Percentiles rank a stretch among this genome's conserved stretches.
Conservation (phyloP, 164 flowering plant genomes). For the Vitis amurensis region DNA sequence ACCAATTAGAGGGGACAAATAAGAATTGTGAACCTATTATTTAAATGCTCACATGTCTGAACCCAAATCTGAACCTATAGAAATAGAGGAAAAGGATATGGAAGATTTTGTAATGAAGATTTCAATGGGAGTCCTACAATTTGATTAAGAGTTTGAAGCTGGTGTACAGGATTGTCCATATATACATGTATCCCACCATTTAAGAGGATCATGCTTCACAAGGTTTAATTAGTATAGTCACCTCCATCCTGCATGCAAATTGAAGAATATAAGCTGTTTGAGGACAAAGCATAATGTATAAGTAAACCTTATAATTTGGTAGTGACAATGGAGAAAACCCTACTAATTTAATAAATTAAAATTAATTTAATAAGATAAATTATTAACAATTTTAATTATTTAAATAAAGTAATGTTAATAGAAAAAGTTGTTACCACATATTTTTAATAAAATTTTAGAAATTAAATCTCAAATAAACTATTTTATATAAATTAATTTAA, state of each 20-base stretch:
- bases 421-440: no score
- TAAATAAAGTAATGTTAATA: no score
- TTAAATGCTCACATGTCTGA: slow-evolving; percentile 37
- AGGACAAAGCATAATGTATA: slow-evolving; percentile 79
- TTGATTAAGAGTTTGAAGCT: slow-evolving; percentile 18
- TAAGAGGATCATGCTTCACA: slow-evolving; percentile 27
- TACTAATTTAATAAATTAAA: no score
- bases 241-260: slow-evolving; percentile 57
- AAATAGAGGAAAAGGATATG: no score
- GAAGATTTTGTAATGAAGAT: slow-evolving; percentile 36
- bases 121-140: slow-evolving; percentile 41
- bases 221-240: slow-evolving; percentile 63
- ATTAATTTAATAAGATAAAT: no score
- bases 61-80: no score
- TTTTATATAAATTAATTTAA: no score
- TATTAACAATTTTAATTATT: no score
- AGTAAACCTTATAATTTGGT: slow-evolving; percentile 21
- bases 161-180: slow-evolving; percentile 20
- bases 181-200: slow-evolving; percentile 7
- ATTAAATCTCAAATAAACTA: no score
- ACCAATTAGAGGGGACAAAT: slow-evolving; percentile 7
- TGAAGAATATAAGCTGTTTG: slow-evolving; percentile 54
- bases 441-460: no score
- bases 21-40: slow-evolving; percentile 43
- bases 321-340: neutral